Base-by-base conservation (phyloP, 345 rosid genomes). In the Eucalyptus polybractea region DNA sequence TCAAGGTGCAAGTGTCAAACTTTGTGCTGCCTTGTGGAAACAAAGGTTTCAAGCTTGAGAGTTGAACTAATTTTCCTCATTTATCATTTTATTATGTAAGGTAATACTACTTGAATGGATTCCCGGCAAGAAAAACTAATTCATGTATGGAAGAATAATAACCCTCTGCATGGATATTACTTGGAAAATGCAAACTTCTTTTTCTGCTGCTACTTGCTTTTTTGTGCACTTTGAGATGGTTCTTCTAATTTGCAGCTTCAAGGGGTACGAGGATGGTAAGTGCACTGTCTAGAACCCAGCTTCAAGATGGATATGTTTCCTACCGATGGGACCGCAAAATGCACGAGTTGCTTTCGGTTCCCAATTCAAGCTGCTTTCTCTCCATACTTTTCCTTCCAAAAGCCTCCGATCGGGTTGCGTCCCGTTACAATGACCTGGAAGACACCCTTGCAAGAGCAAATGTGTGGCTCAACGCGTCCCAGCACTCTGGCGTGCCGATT, bases 361-460 rank as follows among this genome's bases (percentile, higher is more conserved):
- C 99, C 6, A 93, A 93, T 89, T 96, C 99, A 24, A 96, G 99
- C 93, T 92, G 91, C 88, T 98, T 97, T 90, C 97, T 98, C 85
- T 97, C 99, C 51, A 86, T 98, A 87, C 96, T 98, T 85, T 91
- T 98, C 92, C 97, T 98, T 88, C 99, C 99, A 53, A 96, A 97
- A 94, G 97, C 94, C 69, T 94, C 97, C 3, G 99, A 97, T 90
- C 91, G 90, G 51, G 91, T 92, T 40, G 95, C 96, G 67, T 96
- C 99, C 24, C 93, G 96, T 47, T 98, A 97, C 92, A 97, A 96
- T 31, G 99, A 97, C 89, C 91, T 96, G 92, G 99, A 97, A 90
- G 99, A 98, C 92, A 98, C 99, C n/a, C 96, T 98, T 81, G 96
- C 99, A 58, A 94, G 99, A 65, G 99, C 99, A 22, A 95, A 97